Conservation (phyloP, 805 yeast genomes). For the Sugiyamaella floridensis region DNA sequence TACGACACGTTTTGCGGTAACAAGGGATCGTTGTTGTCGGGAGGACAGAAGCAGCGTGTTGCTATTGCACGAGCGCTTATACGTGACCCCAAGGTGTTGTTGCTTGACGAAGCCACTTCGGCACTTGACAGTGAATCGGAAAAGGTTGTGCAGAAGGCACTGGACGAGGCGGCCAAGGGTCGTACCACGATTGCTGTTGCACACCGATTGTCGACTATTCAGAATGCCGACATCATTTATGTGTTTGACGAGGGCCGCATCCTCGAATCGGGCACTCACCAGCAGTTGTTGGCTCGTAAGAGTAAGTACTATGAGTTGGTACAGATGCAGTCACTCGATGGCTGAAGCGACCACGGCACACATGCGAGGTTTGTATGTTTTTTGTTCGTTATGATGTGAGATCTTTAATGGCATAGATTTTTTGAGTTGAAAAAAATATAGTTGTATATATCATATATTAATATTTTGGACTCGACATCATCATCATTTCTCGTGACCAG, state of each 20-base stretch:
- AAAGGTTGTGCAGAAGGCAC: constrained; percentile 64
- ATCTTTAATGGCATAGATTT: too few relatives aligned
- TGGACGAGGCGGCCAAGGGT: constrained; percentile 54
- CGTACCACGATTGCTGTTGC: constrained; percentile 84
- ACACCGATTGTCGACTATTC: constrained; percentile 68
- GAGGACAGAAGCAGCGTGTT: constrained; percentile 71
- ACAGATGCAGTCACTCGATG: constrained; percentile 32
- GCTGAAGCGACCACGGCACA: background rate
- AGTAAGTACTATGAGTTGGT: constrained; percentile 37
- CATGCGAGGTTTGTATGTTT: constrained; percentile 3
- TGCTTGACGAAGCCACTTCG: constrained; percentile 63
- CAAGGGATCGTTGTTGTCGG: constrained; percentile 54
- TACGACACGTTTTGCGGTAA: constrained; percentile 51
- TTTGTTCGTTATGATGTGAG: background rate
- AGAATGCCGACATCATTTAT: constrained; percentile 52
- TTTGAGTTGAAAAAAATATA: too few relatives aligned
- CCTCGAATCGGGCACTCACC: constrained; percentile 50
- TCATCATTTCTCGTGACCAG: too few relatives aligned
- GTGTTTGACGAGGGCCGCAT: constrained; percentile 57
- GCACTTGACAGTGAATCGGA: constrained; percentile 67
- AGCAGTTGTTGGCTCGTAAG: constrained; percentile 35
- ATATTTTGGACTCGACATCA: too few relatives aligned
- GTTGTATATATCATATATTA: too few relatives aligned
- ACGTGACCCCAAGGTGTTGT: constrained; percentile 56
- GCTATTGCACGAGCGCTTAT: constrained; percentile 70